Base-by-base conservation (phyloP, 441 rosid species). In the Flueggea neowawraea region DNA sequence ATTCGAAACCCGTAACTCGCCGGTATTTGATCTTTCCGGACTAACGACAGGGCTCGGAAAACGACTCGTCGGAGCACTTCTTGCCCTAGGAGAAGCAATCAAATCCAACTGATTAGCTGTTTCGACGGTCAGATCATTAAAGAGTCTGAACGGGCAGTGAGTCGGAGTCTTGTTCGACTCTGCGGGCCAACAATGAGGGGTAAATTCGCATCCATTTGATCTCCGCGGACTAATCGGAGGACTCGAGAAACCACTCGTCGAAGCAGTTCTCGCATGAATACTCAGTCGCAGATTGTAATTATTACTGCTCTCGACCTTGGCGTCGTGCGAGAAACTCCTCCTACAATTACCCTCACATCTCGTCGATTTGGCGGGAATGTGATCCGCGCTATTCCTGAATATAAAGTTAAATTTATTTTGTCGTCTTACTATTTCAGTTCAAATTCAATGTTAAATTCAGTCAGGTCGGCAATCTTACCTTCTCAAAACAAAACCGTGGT, bases 31-130 rank as follows among this genome's bases (percentile, higher is more conserved):
- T 73, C 79, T 75, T 66, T 57, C 69, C 3, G 85, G 83, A 62
- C 85, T 81, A 55, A 75, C 67, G n/a, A 52, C 65, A 58, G 83
- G 87, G 74, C 83, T 81, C 16, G 84, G 73, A 43, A 71, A 66
- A 70, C 74, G 67, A 68, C 82, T 79, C 9, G 83, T 69, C 16
- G 86, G 88, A 61, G 86, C 87, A 60, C 87, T 86, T 36, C 41
- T 36, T 8, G 41, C 41, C 60, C 75, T 66, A n/a, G 81, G 75
- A 33, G 74, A 68, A 36, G 61, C 66, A 55, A 73, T 54, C 60
- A 16, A 33, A 69, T 69, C 72, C 58, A 52, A 62, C 43, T 73
- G 73, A 68, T 53, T 57, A 57, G 14, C 57, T 43, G 15, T 57
- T 54, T 69, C 74, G 61, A 36, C n/a, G 31, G 54, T 73, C 31